Conservation (phyloP, 129 eudicot species). For the Helichrysum umbraculigerum region DNA sequence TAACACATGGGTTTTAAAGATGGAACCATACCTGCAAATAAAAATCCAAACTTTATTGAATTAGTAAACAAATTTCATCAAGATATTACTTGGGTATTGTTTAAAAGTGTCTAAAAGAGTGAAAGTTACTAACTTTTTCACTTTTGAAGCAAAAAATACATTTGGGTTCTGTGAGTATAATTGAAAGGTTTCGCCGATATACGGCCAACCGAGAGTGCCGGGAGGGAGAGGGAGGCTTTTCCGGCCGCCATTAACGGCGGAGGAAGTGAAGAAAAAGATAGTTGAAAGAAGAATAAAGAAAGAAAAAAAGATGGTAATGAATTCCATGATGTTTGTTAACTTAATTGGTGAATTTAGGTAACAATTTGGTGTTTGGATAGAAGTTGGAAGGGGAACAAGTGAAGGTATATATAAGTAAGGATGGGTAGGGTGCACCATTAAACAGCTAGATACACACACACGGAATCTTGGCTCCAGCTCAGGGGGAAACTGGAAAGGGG, state of each 20-base stretch:
- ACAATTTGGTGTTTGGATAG: constrained; percentile 16
- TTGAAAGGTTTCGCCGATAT: constrained; percentile 92
- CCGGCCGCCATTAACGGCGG: constrained; percentile 31
- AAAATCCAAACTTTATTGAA: neutral
- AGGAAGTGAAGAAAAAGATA: constrained; percentile 28
- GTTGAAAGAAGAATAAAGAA: constrained; percentile 21
- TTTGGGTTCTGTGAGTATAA: constrained; percentile 91
- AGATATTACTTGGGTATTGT: neutral
- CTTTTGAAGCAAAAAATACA: constrained; percentile 84
- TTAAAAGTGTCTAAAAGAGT: neutral
- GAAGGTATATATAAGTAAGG: constrained; percentile 47
- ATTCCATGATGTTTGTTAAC: constrained; percentile 46
- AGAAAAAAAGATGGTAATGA: constrained; percentile 29
- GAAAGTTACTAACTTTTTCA: constrained; percentile 59
- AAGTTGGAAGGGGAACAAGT: constrained; percentile 38
- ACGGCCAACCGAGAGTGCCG: constrained; percentile 94
- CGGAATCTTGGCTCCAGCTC: constrained; percentile 87
- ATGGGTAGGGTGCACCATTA: constrained; percentile 34
- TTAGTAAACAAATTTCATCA: neutral
- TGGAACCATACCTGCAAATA: constrained; percentile 75
- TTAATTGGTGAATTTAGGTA: neutral
- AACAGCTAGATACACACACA: constrained; percentile 66
- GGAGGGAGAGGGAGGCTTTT: constrained; percentile 77
- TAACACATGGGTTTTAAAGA: constrained; percentile 85
- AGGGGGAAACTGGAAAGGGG: constrained; percentile 25